Evolutionary conservation across 2,329 filamentous ascomycete genomes (phyloP).

Genomic region (Sporothrix pseudoabietina): DNA sequence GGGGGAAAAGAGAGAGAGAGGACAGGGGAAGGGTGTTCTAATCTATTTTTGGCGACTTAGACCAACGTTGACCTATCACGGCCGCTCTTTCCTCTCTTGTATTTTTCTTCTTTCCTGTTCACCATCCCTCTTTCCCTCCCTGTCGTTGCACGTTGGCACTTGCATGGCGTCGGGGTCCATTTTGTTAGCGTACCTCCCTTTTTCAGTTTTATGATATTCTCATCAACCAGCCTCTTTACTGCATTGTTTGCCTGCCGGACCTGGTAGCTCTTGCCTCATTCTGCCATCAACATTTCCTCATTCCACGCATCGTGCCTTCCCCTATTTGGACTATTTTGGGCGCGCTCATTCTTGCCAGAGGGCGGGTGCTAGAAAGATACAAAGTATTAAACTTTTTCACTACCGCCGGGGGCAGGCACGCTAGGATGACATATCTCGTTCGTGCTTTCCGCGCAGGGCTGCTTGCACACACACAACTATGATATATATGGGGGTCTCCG

Average conservation of each 20-base stretch:
- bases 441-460: not conserved
- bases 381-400: not conserved
- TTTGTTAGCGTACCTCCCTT: conserved; percentile 4
- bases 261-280: not conserved
- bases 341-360: not conserved
- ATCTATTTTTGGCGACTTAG: conserved; percentile 19
- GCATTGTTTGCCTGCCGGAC: not conserved
- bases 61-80: not conserved
- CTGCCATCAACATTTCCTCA: not conserved
- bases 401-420: not conserved
- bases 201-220: not conserved
- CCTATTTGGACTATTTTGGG: not conserved
- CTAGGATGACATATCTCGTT: not conserved
- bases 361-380: not conserved
- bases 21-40: not conserved
- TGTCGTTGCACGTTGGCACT: conserved; percentile 8
- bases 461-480: not conserved
- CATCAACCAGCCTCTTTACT: not conserved
- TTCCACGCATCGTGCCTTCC: conserved; percentile 5
- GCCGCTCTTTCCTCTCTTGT: not conserved
- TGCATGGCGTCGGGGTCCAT: not conserved
- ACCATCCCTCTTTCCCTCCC: not conserved
- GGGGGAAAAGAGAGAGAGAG: not conserved
- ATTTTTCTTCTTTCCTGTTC: not conserved
- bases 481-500: not conserved